Conservation (phyloP, 1,139 yeast species). For the Blastobotrys serpentis region DNA sequence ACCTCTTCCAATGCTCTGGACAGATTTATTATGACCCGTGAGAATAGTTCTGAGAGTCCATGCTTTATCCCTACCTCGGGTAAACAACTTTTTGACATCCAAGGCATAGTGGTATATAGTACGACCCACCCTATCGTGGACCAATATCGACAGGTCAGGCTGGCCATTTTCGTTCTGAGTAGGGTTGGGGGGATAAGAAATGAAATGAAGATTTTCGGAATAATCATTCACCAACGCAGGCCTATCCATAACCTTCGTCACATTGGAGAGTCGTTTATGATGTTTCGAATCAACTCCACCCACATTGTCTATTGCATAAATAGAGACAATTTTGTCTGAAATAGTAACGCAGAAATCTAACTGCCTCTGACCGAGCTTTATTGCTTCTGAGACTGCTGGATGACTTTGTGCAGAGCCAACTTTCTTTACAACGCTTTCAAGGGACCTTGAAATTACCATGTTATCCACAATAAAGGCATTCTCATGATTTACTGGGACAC, state of each 20-base stretch:
- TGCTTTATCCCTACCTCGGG: background rate
- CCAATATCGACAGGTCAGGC: slow-evolving; percentile 40
- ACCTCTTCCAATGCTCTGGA: slow-evolving; percentile 64
- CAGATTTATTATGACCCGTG: slow-evolving; percentile 85
- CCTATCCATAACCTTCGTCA: slow-evolving; percentile 45
- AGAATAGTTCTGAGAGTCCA: slow-evolving; percentile 39
- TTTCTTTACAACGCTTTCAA: slow-evolving; percentile 36
- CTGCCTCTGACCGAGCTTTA: slow-evolving; percentile 13
- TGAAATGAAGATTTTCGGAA: slow-evolving; percentile 29
- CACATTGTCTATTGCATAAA: slow-evolving; percentile 4
- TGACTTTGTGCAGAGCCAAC: slow-evolving; percentile 12
- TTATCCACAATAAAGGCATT: slow-evolving; percentile 59
- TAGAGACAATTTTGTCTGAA: slow-evolving; percentile 29
- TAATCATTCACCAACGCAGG: slow-evolving; percentile 57
- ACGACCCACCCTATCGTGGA: slow-evolving; percentile 56
- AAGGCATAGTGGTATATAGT: slow-evolving; percentile 39
- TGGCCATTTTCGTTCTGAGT: slow-evolving; percentile 15
- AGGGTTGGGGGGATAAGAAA: slow-evolving; percentile 2
- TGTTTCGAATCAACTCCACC: slow-evolving; percentile 13
- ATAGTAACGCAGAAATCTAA: slow-evolving; percentile 16
- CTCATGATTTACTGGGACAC: slow-evolving; percentile 35
- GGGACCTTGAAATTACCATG: slow-evolving; percentile 45
- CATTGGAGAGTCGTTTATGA: slow-evolving; percentile 5
- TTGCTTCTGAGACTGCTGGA: slow-evolving; percentile 26
- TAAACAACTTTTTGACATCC: slow-evolving; percentile 15